Evolutionary conservation across 805 yeast genomes (phyloP).

Genomic region (Blastobotrys terrestris): DNA sequence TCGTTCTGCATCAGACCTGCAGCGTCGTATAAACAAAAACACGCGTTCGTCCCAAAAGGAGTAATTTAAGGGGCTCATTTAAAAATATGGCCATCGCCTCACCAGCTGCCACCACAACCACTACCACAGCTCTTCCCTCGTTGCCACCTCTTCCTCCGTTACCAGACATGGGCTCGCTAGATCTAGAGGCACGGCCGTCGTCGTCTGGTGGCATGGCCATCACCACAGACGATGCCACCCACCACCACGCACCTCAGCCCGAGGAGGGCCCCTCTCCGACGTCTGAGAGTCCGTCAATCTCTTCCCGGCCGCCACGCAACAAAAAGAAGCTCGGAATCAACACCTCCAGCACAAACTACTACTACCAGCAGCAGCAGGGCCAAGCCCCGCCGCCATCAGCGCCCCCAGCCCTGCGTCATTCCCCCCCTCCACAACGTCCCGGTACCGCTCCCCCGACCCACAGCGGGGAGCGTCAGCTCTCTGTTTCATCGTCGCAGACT

Average conservation of each 20-base stretch:
- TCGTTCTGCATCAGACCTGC: not conserved
- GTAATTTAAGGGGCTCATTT: not conserved
- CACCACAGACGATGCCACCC: not conserved
- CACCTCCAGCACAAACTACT: slow-evolving; percentile 1
- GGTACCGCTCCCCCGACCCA: not conserved
- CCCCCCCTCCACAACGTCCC: not conserved
- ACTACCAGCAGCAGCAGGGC: not conserved
- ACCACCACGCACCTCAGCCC: not conserved
- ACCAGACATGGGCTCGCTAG: slow-evolving; percentile 8
- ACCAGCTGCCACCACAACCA: slow-evolving; percentile 2
- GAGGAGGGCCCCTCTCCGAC: not conserved
- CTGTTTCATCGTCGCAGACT: not conserved
- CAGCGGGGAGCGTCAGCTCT: not conserved
- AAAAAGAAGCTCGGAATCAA: slow-evolving; percentile 19
- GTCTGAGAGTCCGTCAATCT: not conserved
- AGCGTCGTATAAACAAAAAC: not conserved
- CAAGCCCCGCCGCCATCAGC: not conserved
- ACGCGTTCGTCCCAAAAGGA: not conserved
- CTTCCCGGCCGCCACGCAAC: slow-evolving; percentile 8
- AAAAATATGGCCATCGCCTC: not conserved
- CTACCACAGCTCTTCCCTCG: slow-evolving; percentile 5
- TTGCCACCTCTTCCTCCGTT: slow-evolving; percentile 14
- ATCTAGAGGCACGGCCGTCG: not conserved
- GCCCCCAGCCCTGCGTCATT: not conserved
- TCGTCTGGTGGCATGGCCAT: not conserved